Conservation (phyloP, 148 eudicot genomes). For the Tetragonia tetragonoides region DNA sequence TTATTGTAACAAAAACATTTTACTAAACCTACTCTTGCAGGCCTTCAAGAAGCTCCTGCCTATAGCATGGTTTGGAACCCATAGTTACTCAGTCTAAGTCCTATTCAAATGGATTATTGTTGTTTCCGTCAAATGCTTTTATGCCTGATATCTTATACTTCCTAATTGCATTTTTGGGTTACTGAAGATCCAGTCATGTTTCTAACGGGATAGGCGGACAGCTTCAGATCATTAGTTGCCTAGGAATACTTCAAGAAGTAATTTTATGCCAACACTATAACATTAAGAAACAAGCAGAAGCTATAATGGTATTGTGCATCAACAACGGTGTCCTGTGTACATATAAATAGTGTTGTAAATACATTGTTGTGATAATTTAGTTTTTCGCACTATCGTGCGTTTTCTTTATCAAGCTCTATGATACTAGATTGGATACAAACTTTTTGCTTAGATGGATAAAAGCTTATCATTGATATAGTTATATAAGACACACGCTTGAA, state of each 20-base stretch:
- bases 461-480: neutral
- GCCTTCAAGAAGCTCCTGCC: neutral
- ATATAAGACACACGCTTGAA: neutral
- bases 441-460: neutral
- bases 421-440: neutral
- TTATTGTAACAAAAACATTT: neutral
- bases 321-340: neutral
- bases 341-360: no score
- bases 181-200: neutral
- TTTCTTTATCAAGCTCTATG: neutral
- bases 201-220: neutral
- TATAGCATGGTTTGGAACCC: neutral
- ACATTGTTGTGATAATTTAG: no score
- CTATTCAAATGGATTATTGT: no score
- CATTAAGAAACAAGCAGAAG: neutral
- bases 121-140: no score
- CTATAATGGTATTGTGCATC: neutral
- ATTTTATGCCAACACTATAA: neutral
- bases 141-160: no score
- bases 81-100: neutral
- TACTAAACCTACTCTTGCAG: neutral
- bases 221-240: neutral
- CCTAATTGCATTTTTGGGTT: no score
- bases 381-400: neutral
- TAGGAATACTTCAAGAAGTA: neutral